Evolutionary conservation across 257 asterid species (phyloP).

Genomic region (Orobanche coerulescens): DNA sequence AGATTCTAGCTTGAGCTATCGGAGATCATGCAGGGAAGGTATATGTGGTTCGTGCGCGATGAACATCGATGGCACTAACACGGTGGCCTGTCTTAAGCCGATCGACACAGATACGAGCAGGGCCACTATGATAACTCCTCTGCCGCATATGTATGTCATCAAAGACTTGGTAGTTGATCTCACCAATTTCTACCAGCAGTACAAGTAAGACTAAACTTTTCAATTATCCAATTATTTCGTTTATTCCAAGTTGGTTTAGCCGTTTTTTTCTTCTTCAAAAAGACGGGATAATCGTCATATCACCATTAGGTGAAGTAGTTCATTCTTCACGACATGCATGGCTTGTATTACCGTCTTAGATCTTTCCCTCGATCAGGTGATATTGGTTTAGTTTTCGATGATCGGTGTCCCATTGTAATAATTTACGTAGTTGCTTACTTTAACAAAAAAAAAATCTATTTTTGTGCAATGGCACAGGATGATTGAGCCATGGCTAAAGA

Average conservation of each 20-base stretch:
- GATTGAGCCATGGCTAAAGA: conserved; percentile 77
- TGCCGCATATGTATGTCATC: conserved; percentile 78
- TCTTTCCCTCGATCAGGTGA: too few relatives aligned
- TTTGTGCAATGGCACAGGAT: conserved; percentile 28
- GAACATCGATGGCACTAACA: conserved; percentile 73
- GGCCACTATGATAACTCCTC: conserved; percentile 56
- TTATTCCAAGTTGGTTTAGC: not conserved
- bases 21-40: conserved; percentile 73
- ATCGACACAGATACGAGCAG: conserved; percentile 37
- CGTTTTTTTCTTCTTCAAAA: too few relatives aligned
- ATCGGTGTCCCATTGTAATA: too few relatives aligned
- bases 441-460: too few relatives aligned
- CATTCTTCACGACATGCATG: too few relatives aligned
- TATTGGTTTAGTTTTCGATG: too few relatives aligned
- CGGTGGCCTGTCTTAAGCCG: conserved; percentile 72
- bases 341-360: too few relatives aligned
- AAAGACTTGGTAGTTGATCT: conserved; percentile 73
- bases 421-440: too few relatives aligned
- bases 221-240: not conserved
- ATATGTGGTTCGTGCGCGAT: conserved; percentile 76
- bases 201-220: conserved; percentile 38
- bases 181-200: conserved; percentile 71
- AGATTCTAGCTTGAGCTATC: conserved; percentile 53
- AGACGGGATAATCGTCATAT: too few relatives aligned
- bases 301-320: too few relatives aligned